Base-by-base conservation (phyloP, 208 protist genomes). In the Herpetomonas muscarum region DNA sequence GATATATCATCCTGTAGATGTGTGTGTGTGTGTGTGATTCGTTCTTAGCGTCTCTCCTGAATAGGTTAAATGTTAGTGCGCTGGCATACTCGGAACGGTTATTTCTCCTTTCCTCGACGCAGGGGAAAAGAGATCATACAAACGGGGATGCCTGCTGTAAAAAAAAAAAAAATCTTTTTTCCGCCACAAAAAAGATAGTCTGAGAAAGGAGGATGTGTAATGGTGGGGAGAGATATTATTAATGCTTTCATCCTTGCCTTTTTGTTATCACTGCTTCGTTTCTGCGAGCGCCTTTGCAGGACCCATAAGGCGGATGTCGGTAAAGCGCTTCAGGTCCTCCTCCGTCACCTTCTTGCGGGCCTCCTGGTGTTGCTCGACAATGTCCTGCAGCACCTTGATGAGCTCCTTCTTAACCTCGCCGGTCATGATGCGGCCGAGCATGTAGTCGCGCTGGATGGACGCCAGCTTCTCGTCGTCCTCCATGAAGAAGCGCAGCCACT, bases 401-500 rank as follows among this genome's bases (percentile, higher is more conserved):
- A 99, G 77, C 15, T 89, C 64, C 39, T 96, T 86, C 77, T 99
- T 99, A 13, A 99, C 87, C 53, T 99, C 96, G 9, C 95, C 89
- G 12, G 97, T 98, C 59, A 98, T 86, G 78, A 99, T 92, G 26
- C 87, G 75, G 19, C 98, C 98, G n/a, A 91, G 74, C 63, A 74
- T 75, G 88, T 99, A 99, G 25, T 96, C 90, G 55, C 67, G 74
- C 52, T 86, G 67, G 17, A 92, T 67, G 9, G 66, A 63, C 61
- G 70, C 74, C 32, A 99, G 77, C 57, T 96, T 61, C 1, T 71
- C 90, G 70, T 99, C 98, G 68, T 99, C 97, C 51, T 99, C 96
- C n/a, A 99, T 64, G 67, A 99, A 98, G 74, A 99, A 99, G 37
- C 66, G 85, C 12, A 99, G 75, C 91, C 98, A 99, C 80, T 98